Percentiles rank a stretch among this genome's conserved stretches.
Evolutionary conservation across 352 stramenopile species (phyloP).

Genomic region (Globisporangium emineosum): DNA sequence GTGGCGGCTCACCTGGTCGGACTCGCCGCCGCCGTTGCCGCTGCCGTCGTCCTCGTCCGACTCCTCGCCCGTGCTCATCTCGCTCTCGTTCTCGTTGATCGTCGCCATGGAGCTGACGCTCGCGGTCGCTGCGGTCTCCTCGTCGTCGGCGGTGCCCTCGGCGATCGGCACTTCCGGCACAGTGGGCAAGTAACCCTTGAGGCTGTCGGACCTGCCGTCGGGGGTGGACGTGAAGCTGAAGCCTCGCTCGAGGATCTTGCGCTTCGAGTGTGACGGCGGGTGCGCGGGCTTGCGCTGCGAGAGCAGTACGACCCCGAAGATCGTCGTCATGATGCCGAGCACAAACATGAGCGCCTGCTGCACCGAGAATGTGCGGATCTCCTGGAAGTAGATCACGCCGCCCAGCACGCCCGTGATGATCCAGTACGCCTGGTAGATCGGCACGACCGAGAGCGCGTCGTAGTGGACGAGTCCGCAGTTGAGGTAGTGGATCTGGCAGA

Average conservation of each 20-base stretch:
- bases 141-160: conserved; percentile 12
- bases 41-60: conserved; percentile 33
- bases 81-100: conserved; percentile 35
- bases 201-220: conserved; percentile 28
- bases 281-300: conserved; percentile 62
- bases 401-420: conserved; percentile 88
- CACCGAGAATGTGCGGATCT: conserved; percentile 77
- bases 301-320: conserved; percentile 81
- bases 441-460: conserved; percentile 80
- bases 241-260: conserved; percentile 54
- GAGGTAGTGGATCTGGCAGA: conserved; percentile 77
- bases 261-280: conserved; percentile 37
- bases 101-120: conserved; percentile 22
- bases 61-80: conserved; percentile 35
- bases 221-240: conserved; percentile 54
- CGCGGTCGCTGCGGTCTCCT: conserved; percentile 5
- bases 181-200: conserved; percentile 13
- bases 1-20: conserved; percentile 61
- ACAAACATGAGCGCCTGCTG: conserved; percentile 81
- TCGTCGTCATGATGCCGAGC: conserved; percentile 75
- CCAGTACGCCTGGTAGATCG: conserved; percentile 88
- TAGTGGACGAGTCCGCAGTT: conserved; percentile 76
- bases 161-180: conserved; percentile 25
- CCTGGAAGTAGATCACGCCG: conserved; percentile 90
- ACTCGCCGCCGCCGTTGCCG: conserved; percentile 16